Evolutionary conservation across 139 green algal species (phyloP).

Genomic region (Tetraselmis striata): DNA sequence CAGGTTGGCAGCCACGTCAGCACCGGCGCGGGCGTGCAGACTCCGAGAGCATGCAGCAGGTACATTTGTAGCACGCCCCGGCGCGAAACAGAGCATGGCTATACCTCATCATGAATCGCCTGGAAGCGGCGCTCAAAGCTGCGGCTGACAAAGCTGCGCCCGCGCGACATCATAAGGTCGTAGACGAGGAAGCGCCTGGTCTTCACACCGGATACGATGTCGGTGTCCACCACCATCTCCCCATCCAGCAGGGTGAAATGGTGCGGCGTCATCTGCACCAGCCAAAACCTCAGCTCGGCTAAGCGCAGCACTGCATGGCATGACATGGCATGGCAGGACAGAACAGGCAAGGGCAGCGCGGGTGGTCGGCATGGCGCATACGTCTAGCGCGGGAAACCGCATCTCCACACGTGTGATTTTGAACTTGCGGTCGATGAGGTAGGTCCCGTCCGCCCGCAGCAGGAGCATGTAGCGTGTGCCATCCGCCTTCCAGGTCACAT

Average conservation of each 20-base stretch:
- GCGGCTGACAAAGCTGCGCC: conserved; percentile 30
- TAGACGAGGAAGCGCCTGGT: conserved; percentile 76
- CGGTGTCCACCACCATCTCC: conserved; percentile 92
- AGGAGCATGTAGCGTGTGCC: conserved; percentile 94
- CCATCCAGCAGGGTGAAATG: conserved; percentile 85
- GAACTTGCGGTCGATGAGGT: conserved; percentile 85
- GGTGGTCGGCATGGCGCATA: not conserved
- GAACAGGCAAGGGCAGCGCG: not conserved
- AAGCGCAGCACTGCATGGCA: not conserved
- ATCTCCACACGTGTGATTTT: conserved; percentile 55
- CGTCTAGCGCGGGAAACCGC: conserved; percentile 28
- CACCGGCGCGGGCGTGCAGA: not conserved
- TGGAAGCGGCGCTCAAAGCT: conserved; percentile 40
- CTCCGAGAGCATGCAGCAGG: no score
- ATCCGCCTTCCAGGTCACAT: conserved; percentile 95
- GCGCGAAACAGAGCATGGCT: conserved; percentile 4
- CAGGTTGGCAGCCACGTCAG: not conserved
- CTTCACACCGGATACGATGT: conserved; percentile 30
- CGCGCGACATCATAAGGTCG: conserved; percentile 73
- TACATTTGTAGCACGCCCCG: no score
- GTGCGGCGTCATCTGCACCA: conserved; percentile 20
- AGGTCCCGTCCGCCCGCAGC: conserved; percentile 63
- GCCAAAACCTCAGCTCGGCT: not conserved
- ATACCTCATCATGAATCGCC: conserved; percentile 9
- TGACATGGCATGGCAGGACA: not conserved